A percentile compares a stretch with the other conserved stretches of the same genome.
Evolutionary conservation across 1,139 yeast species (phyloP).

Genomic region (Dujonia santamariae): DNA sequence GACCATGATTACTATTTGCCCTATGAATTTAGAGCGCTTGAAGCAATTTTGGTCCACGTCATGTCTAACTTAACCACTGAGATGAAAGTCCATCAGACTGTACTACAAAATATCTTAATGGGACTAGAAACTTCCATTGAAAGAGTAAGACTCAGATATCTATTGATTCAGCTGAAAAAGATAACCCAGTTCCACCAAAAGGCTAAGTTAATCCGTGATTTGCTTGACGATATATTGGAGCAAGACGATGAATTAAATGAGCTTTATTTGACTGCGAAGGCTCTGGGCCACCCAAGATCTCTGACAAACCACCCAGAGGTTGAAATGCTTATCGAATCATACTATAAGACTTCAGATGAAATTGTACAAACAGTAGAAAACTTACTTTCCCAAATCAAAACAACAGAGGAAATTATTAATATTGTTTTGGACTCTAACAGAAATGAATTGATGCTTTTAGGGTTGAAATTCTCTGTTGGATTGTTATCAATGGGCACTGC

Average conservation of each 20-base stretch:
- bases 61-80: slow-evolving; percentile 39
- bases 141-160: slow-evolving; percentile 34
- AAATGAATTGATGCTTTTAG: slow-evolving; percentile 46
- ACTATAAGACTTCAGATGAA: slow-evolving; percentile 43
- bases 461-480: slow-evolving; percentile 42
- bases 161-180: slow-evolving; percentile 43
- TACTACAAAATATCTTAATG: slow-evolving; percentile 31
- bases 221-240: slow-evolving; percentile 37
- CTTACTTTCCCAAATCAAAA: slow-evolving; percentile 38
- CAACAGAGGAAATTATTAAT: slow-evolving; percentile 46
- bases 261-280: slow-evolving; percentile 33
- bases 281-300: slow-evolving; percentile 20
- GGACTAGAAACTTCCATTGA: slow-evolving; percentile 43
- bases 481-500: slow-evolving; percentile 39
- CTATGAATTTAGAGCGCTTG: slow-evolving; percentile 45
- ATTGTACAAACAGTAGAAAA: slow-evolving; percentile 45
- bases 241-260: slow-evolving; percentile 42
- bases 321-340: slow-evolving; percentile 42
- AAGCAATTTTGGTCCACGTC: slow-evolving; percentile 39
- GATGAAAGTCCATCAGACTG: slow-evolving; percentile 42
- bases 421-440: slow-evolving; percentile 46
- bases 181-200: slow-evolving; percentile 44
- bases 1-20: slow-evolving; percentile 31
- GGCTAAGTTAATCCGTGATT: slow-evolving; percentile 37
- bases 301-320: slow-evolving; percentile 41